These are phyloP conservation scores for Singerocomus rubriflavus DNA, from an alignment of 1,284 basidiomycete species.

Conservation along the genomic window DNA sequence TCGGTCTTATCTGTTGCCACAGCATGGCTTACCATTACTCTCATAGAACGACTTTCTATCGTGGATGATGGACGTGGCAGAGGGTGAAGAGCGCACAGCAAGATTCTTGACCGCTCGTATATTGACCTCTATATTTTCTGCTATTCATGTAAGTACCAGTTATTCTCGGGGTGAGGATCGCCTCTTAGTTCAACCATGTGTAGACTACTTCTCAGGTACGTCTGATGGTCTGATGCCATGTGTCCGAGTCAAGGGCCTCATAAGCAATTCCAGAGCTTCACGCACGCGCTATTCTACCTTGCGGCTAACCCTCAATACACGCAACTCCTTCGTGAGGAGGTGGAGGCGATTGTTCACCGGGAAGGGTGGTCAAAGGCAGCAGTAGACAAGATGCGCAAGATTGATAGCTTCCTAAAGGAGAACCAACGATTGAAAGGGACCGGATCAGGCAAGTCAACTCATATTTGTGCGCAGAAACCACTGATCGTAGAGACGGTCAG, in stretches of 20 bases:
- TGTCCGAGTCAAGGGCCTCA: not conserved
- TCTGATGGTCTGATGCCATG: not conserved
- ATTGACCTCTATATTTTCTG: constrained; percentile 37
- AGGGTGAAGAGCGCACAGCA: constrained; percentile 29
- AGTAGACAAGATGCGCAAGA: constrained; percentile 39
- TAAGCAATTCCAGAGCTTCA: constrained; percentile 24
- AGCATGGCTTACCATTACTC: not conserved
- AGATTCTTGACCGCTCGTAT: constrained; percentile 33
- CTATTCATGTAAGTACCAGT: constrained; percentile 32
- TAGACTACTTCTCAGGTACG: constrained; percentile 19
- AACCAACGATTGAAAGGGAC: constrained; percentile 35
- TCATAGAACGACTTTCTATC: constrained; percentile 40
- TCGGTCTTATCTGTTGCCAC: not conserved
- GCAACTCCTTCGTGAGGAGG: constrained; percentile 42
- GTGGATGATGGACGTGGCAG: constrained; percentile 44
- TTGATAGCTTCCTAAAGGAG: constrained; percentile 50
- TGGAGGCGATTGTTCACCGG: constrained; percentile 34
- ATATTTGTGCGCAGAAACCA: not conserved
- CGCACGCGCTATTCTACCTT: constrained; percentile 37
- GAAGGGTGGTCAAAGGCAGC: constrained; percentile 46
- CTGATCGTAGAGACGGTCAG: constrained; percentile 20
- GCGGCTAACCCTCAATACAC: constrained; percentile 39
- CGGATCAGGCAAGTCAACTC: constrained; percentile 22
- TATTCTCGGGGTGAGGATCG: too few relatives aligned
- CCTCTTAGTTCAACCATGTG: not conserved